Base-by-base conservation (phyloP, 1,139 yeast genomes). In the Pichia inconspicua region DNA sequence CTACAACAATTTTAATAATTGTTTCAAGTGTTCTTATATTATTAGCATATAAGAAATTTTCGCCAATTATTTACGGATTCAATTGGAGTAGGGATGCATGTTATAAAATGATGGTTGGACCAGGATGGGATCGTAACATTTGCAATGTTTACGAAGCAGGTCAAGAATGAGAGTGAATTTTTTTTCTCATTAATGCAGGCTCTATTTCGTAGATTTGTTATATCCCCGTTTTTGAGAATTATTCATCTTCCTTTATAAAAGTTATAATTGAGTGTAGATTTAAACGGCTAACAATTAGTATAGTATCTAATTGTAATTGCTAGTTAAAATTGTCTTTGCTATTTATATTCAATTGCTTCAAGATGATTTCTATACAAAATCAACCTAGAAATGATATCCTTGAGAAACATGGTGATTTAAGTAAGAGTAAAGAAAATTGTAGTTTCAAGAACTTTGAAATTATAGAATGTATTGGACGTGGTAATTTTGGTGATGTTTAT, bases 401-500 rank as follows among this genome's bases (percentile, higher is more conserved):
- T 4, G 37, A 34, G 12, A 34, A 34, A 34, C 15, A 12, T 34
- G 8, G 19, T 30, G n/a, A 27, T 4, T 27, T 30, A 14, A 30
- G 12, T 10, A 9, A 30, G 3, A 11, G n/a, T 14, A 30, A 30
- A 14, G 38, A 17, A 6, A 35, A 40, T 80, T 72, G 58, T 14
- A 42, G 43, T 64, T 66, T 41, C 6, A 35, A 35, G 5, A 35
- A 47, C 4, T 53, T 48, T 41, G 43, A 40, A 9, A 58, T 82
- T 40, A 64, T 73, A 44, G 75, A 78, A 50, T 81, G 89, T 58
- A 78, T 85, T 37, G 96, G 96, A 0, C 72, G 77, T 52, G 96
- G 96, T 1, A 84, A 84, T 56, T 88, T 87, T 69, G 96, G 96
- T 15, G 90, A 85, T 60, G 96, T 88, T 41, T 88, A 80, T 62